Base-by-base conservation (phyloP, 1,284 basidiomycete genomes). In the Malassezia caprae region DNA sequence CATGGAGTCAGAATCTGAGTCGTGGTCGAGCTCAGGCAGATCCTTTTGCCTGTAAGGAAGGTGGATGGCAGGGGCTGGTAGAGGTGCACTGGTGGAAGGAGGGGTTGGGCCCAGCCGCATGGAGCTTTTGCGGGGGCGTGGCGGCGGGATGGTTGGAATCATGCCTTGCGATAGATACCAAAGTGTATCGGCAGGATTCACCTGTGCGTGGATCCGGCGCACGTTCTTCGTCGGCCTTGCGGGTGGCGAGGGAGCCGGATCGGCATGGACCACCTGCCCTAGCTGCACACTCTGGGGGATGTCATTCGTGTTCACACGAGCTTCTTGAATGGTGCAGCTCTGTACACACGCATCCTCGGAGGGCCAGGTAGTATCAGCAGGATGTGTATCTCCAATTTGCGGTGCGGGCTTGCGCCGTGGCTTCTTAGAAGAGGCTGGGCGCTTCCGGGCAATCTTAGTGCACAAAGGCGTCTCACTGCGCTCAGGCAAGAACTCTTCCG, bases 391-490 rank as follows among this genome's bases (percentile, higher is more conserved):
- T 15, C 26, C 44, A 8, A 31, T 23, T 4, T 34, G 31, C 23
- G 52, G 52, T 4, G 39, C 52, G 7, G 52, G 52, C 13, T 53
- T 53, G 8, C 52, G 44, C 2, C 44, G 45, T n/a, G 52, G 52
- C 19, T 32, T 26, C 23, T 34, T 30, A 30, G 21, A 30, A 24
- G 24, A 31, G 32, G 19, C 5, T 1, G 47, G 34, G 10, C 23
- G 17, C 3, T 47, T 42, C 24, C 47, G 53, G 4, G 46, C 53
- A 21, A 55, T 55, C 24, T 37, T 42, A 4, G 31, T 49, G 26
- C 53, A 48, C 11, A 55, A 47, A 11, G 53, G 53, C 19, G 47
- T 49, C 17, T 28, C 26, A 19, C 34, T 23, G 3, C 28, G 39
- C 24, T 23, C 8, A 21, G 34, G 19, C 5, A n/a, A 5, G 26